Percentiles rank a stretch among this genome's conserved stretches.
phyloP scores from a whole-genome alignment of 441 rosid species.

The Pelargonium fulgidum region DNA sequence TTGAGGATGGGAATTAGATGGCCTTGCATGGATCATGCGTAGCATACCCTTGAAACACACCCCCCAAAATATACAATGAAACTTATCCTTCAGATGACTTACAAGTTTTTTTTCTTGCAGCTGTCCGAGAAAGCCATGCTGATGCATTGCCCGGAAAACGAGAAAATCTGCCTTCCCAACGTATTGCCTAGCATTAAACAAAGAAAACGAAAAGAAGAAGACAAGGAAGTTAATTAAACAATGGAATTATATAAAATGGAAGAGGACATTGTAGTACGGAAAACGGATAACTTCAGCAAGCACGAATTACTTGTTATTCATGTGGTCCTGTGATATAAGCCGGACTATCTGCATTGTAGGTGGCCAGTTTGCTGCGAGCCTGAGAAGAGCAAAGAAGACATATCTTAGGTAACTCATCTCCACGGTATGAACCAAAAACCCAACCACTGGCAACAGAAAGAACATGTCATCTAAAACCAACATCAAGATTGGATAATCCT shows the following conservation, averaged over 20 bases:
- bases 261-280: slow-evolving; percentile 15
- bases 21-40: neutral
- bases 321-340: slow-evolving; percentile 92
- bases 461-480: neutral
- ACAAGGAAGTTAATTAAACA: slow-evolving; percentile 8
- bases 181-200: slow-evolving; percentile 56
- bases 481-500: slow-evolving; percentile 7
- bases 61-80: neutral
- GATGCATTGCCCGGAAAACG: slow-evolving; percentile 94
- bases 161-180: slow-evolving; percentile 95
- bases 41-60: neutral
- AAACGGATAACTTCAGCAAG: slow-evolving; percentile 15
- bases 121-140: slow-evolving; percentile 91
- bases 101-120: slow-evolving; percentile 98
- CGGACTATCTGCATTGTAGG: slow-evolving; percentile 89
- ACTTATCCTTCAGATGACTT: slow-evolving; percentile 33
- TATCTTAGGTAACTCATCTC: slow-evolving; percentile 16
- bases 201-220: neutral
- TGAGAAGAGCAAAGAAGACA: slow-evolving; percentile 28
- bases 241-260: slow-evolving; percentile 8
- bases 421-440: neutral
- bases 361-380: slow-evolving; percentile 99
- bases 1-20: too few species aligned
- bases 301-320: slow-evolving; percentile 82
- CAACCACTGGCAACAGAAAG: too few species aligned